phyloP scores from a whole-genome alignment of 2,329 filamentous ascomycete genomes.

The Drechslerella dactyloides region DNA sequence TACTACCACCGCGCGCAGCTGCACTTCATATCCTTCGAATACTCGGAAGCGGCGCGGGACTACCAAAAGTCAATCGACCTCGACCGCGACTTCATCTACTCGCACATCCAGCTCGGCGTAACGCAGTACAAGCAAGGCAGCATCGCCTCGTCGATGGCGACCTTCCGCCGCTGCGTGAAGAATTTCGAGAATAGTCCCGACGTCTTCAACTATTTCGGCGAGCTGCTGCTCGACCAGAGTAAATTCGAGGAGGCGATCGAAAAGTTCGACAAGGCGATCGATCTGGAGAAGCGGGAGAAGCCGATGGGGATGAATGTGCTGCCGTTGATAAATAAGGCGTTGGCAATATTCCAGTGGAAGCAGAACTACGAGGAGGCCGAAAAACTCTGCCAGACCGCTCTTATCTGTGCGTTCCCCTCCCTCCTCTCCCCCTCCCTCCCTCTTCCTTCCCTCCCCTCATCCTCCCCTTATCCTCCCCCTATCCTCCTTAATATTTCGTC shows the following conservation, averaged over 20 bases:
- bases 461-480: too few relatives aligned
- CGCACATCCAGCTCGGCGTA: constrained; percentile 97
- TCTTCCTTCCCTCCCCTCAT: too few relatives aligned
- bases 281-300: constrained; percentile 95
- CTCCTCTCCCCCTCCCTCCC: background rate
- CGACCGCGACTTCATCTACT: constrained; percentile 96
- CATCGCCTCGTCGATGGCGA: constrained; percentile 96
- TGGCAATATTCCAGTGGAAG: constrained; percentile 98
- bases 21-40: constrained; percentile 96
- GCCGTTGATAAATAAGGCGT: constrained; percentile 96
- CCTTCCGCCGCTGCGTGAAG: constrained; percentile 96
- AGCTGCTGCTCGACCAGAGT: constrained; percentile 93
- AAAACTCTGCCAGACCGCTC: constrained; percentile 93
- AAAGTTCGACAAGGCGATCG: constrained; percentile 97
- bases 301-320: constrained; percentile 96
- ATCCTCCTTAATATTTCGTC: too few relatives aligned
- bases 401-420: constrained; percentile 76
- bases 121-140: constrained; percentile 99
- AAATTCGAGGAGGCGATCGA: constrained; percentile 95
- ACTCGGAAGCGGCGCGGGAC: constrained; percentile 91
- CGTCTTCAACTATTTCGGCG: constrained; percentile 99
- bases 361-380: constrained; percentile 94
- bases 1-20: constrained; percentile 99
- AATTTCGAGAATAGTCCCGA: constrained; percentile 96
- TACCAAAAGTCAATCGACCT: constrained; percentile 99